These are phyloP conservation scores for Suhomyces coccinellae DNA, from an alignment of 1,139 yeast species.

Conservation along the genomic window DNA sequence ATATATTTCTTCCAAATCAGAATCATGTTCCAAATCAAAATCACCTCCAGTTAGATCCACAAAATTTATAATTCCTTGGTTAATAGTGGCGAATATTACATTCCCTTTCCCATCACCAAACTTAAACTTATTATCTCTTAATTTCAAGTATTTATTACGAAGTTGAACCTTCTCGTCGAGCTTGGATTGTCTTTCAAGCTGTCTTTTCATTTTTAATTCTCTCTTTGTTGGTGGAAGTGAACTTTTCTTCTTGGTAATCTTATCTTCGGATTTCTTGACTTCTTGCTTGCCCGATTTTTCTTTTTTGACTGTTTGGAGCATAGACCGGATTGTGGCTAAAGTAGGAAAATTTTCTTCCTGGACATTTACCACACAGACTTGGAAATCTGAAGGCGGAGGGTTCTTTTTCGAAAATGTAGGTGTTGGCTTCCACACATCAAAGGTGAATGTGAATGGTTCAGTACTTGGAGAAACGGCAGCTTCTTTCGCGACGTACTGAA, in stretches of 20 bases:
- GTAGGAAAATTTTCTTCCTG: slow-evolving; percentile 54
- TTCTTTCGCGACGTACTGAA: neutral
- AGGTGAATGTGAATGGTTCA: slow-evolving; percentile 30
- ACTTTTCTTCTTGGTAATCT: slow-evolving; percentile 9
- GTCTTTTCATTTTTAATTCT: slow-evolving; percentile 23
- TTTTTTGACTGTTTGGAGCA: slow-evolving; percentile 27
- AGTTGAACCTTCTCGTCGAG: slow-evolving; percentile 26
- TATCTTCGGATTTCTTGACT: slow-evolving; percentile 11
- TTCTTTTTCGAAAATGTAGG: slow-evolving; percentile 65
- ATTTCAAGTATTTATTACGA: slow-evolving; percentile 28
- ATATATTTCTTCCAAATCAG: slow-evolving; percentile 18
- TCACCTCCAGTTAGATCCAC: slow-evolving; percentile 59
- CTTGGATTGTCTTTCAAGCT: slow-evolving; percentile 28
- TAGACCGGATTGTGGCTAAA: slow-evolving; percentile 33
- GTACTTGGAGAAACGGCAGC: neutral
- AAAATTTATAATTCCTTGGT: slow-evolving; percentile 72
- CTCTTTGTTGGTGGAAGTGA: slow-evolving; percentile 17
- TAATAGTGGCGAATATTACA: slow-evolving; percentile 64
- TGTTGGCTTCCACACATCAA: slow-evolving; percentile 84
- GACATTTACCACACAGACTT: slow-evolving; percentile 60
- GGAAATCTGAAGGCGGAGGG: slow-evolving; percentile 71
- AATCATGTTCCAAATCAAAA: slow-evolving; percentile 44
- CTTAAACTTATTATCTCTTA: slow-evolving; percentile 31
- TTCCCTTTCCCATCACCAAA: slow-evolving; percentile 47
- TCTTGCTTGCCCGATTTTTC: neutral